Base-by-base conservation (phyloP, 2,329 filamentous ascomycete species). In the Bipolaris sorokiniana region DNA sequence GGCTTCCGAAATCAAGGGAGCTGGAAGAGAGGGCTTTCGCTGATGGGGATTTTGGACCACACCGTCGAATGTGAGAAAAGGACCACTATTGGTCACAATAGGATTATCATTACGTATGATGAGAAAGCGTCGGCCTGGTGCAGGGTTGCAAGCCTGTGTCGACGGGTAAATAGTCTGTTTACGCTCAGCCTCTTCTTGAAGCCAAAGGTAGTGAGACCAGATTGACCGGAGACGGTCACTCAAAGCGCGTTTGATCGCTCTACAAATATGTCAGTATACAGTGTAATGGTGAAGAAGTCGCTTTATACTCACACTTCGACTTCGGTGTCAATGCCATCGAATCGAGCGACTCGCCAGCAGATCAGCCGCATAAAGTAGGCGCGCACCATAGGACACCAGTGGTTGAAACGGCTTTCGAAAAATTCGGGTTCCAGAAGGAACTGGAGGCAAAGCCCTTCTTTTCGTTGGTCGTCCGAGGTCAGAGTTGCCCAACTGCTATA, bases 331-430 rank as follows among this genome's bases (percentile, higher is more conserved):
- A 83, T 85, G 15, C 88, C 91, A 50, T 88, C 85, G 69, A 90
- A 90, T 61, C 93, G 84, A 63, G 90, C 94, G 46, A 97, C 81
- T 58, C 92, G 86, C 93, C 93, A 97, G 77, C 92, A 96, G 20
- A 97, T 77, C 48, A 97, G 79, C 45, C 93, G 90, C 85, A 96
- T 95, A 73, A 89, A 97, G 75, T 97, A 97, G 13, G 92, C 90
- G 59, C 93, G 86, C 20, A 97, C 91, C 93, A 97, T 96, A 0
- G 93, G 92, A 70, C 91, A 96, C 92, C 93, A 97, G 70, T 97
- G 92, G 70, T 90, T 94, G 78, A 97, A 97, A 59, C 92, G 88
- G 59, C 86, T 86, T 70, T 90, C 87, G 73, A 97, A 97, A 2
- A 89, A 84, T 23, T 88, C 82, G 51, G 90, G 88, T 6, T 88